Evolutionary conservation across 805 yeast species (phyloP).

Genomic region (Yarrowia porcina): DNA sequence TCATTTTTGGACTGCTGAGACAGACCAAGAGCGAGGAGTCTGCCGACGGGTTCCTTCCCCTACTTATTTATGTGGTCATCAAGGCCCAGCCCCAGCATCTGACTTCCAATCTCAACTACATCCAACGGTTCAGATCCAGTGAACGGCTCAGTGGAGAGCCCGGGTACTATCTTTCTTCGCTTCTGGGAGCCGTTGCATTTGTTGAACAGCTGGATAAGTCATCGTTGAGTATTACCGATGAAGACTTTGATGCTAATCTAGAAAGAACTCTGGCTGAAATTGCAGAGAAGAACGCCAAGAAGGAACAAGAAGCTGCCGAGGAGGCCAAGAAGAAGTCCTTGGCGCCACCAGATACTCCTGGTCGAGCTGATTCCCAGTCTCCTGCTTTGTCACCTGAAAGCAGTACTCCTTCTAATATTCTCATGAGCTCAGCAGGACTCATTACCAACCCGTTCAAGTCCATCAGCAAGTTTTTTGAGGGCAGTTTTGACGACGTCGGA

Average conservation of each 20-base stretch:
- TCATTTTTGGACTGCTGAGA: slow-evolving; percentile 81
- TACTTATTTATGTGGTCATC: slow-evolving; percentile 73
- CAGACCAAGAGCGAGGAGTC: slow-evolving; percentile 67
- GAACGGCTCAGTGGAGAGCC: slow-evolving; percentile 83
- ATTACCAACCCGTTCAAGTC: slow-evolving; percentile 49
- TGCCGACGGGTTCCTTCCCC: slow-evolving; percentile 93
- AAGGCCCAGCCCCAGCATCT: slow-evolving; percentile 62
- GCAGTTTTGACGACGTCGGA: slow-evolving; percentile 32
- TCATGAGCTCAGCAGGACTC: slow-evolving; percentile 47
- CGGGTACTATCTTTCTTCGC: slow-evolving; percentile 84
- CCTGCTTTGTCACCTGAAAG: slow-evolving; percentile 12
- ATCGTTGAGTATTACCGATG: slow-evolving; percentile 58
- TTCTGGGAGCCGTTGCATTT: slow-evolving; percentile 84
- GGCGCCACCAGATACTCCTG: slow-evolving; percentile 20
- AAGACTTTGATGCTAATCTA: slow-evolving; percentile 52
- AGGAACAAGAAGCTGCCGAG: slow-evolving; percentile 27
- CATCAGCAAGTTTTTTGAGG: slow-evolving; percentile 40
- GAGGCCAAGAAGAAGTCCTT: slow-evolving; percentile 29
- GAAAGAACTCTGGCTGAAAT: slow-evolving; percentile 42
- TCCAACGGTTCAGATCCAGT: slow-evolving; percentile 76
- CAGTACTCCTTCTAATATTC: slow-evolving; percentile 37
- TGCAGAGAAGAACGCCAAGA: slow-evolving; percentile 39
- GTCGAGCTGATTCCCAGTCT: slow-evolving; percentile 10
- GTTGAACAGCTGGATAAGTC: slow-evolving; percentile 57
- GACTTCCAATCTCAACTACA: slow-evolving; percentile 77